phyloP scores from a whole-genome alignment of 2,329 filamentous ascomycete genomes.

The Pyrenophora graminea region DNA sequence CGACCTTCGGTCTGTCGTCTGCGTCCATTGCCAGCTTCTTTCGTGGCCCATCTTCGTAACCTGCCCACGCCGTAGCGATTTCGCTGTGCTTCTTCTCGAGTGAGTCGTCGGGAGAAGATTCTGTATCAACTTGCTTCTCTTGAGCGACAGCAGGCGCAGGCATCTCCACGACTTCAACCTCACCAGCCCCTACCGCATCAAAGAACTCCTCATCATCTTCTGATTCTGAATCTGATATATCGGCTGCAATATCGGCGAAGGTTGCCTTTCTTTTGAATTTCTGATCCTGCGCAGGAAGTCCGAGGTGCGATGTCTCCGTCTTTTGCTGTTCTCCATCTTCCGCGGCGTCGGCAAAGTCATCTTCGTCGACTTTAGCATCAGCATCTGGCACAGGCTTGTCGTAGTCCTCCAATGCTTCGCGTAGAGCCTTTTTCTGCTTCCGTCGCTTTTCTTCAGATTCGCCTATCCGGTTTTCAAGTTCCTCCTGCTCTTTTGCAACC shows the following conservation, averaged over 20 bases:
- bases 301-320: conserved; percentile 23
- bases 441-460: conserved; percentile 90
- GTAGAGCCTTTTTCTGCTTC: conserved; percentile 84
- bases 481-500: conserved; percentile 92
- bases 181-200: conserved; percentile 91
- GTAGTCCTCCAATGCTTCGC: conserved; percentile 74
- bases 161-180: conserved; percentile 78
- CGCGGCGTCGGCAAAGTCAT: conserved; percentile 41
- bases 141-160: conserved; percentile 49
- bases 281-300: conserved; percentile 17
- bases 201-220: conserved; percentile 92
- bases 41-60: conserved; percentile 88
- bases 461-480: conserved; percentile 82
- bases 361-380: conserved; percentile 26
- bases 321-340: conserved; percentile 44
- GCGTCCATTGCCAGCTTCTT: conserved; percentile 83
- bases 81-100: conserved; percentile 60
- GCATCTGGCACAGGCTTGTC: conserved; percentile 27
- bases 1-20: conserved; percentile 91
- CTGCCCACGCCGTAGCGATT: conserved; percentile 77
- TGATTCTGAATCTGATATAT: conserved; percentile 70
- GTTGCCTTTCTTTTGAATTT: conserved; percentile 63
- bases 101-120: conserved; percentile 50
- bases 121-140: conserved; percentile 41
- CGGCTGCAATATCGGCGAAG: conserved; percentile 70